Evolutionary conservation across 1,284 basidiomycete genomes (phyloP), one percentile per base, ranked within the genome.

Genomic region (Cerrena zonata): DNA sequence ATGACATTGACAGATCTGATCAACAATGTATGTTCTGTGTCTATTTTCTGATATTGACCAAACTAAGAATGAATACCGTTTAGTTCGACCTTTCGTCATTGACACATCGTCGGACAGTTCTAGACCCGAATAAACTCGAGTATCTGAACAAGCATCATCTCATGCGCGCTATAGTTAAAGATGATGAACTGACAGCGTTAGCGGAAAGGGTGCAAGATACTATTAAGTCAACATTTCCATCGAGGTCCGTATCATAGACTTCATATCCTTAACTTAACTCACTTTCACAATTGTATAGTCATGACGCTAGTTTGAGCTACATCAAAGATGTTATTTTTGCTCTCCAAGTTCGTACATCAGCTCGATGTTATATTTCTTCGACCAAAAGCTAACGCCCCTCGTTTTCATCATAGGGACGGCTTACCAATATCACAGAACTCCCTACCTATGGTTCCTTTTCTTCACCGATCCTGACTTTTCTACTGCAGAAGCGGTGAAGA

Each of bases 121-220:
- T 93, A 22, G 88, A 91, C 54, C 76, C 77, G 0, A 63, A 69
- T 19, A 91, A 92, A 59, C 74, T 93, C 7, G 79, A 81, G 54
- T 86, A 82, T 60, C 69, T 93, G 48, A 93, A 92, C 65, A 87
- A 88, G 58, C 80, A 84, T 25, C 87, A 92, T 63, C 66, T 93
- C 11, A 75, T 78, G 67, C 70, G 67, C 2, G 65, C 60, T 30
- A 75, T 72, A 34, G 30, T 7, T 63, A 65, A 74, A n/a, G 70
- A 63, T 2, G 64, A 70, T 23, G 79, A 77, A 0, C 66, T 80
- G 4, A 58, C 69, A 15, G 53, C 59, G 1, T 69, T 85, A 0
- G 83, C 82, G 7, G 66, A 70, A 38, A 68, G 76, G 41, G 72
- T 77, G 15, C 76, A 75, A 26, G 65, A 67, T 13, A 61, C 68